Conservation (phyloP, 805 yeast genomes). For the Starmerella floricola region DNA sequence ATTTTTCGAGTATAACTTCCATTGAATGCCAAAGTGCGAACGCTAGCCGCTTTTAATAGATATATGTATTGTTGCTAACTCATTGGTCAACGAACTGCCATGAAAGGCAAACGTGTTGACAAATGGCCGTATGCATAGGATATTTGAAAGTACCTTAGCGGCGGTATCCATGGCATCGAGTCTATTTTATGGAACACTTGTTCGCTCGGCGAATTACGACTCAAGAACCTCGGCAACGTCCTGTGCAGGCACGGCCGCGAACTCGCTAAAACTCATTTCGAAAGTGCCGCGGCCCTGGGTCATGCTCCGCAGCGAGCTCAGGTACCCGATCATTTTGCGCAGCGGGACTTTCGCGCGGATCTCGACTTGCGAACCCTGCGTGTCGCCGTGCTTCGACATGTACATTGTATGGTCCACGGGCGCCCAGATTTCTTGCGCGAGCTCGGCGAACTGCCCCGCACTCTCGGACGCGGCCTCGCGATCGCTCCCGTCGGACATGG, state of each 20-base stretch:
- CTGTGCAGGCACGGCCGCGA: slow-evolving; percentile 53
- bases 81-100: too few species aligned
- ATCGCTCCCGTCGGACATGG: slow-evolving; percentile 45
- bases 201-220: too few species aligned
- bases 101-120: too few species aligned
- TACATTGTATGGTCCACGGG: slow-evolving; percentile 26
- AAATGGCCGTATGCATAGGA: too few species aligned
- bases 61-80: too few species aligned
- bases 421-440: slow-evolving; percentile 46
- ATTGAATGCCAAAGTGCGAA: too few species aligned
- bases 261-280: slow-evolving; percentile 63
- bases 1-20: too few species aligned
- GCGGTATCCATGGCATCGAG: too few species aligned
- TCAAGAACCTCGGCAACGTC: slow-evolving; percentile 28
- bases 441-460: slow-evolving; percentile 18
- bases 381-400: slow-evolving; percentile 33
- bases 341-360: slow-evolving; percentile 76
- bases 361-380: slow-evolving; percentile 24
- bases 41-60: too few species aligned
- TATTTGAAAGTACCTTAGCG: too few species aligned
- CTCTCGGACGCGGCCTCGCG: slow-evolving; percentile 7
- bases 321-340: slow-evolving; percentile 81
- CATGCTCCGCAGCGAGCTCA: slow-evolving; percentile 60
- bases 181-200: too few species aligned
- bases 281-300: slow-evolving; percentile 85